Base-by-base conservation (phyloP, 2,329 filamentous ascomycete genomes). In the Aureobasidium sp. region DNA sequence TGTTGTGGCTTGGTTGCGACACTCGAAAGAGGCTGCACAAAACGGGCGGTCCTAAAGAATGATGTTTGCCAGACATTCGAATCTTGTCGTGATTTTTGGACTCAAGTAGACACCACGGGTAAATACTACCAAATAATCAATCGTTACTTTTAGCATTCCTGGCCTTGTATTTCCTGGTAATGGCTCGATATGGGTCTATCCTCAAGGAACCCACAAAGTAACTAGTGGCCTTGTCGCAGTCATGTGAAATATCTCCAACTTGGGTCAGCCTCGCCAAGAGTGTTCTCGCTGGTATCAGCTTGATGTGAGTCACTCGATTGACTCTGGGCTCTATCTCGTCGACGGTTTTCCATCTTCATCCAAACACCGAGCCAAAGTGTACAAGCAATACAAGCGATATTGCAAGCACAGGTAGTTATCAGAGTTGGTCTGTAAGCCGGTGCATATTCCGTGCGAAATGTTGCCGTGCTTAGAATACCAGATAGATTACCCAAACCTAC, bases 401-500 rank as follows among this genome's bases (percentile, higher is more conserved):
- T 74, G 55, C 73, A 71, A 17, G 62, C 64, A 16, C 64, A 66
- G 1, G 71, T 77, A 1, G 67, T 70, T 6, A 72, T 68, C 6
- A 78, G 60, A 1, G 73, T 77, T 0, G 74, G 74, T 1, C 71
- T 64, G 56, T 77, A 77, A 50, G 70, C 70, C 0, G 76, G 76
- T 1, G 74, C 74, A 57, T 75, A 77, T 47, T 72, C 68, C 0
- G 68, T 69, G 6, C 74, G 66, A 52, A 78, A 78, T 0, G 72
- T 77, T 1, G 68, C 71, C 6, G 65, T 66, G 2, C 60, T 68
- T n/a, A 78, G 52, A 12, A 78, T 71, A 0, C 75, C 75, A 0
- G 69, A 74, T 3, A 78, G 55, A 55, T 79, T 79, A 0, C 73
- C 74, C 6, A 78, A 60, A 0, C 73, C 75, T 5, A 75, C 74